Base-by-base conservation (phyloP, 176 grass and related monocot species). In the Alloteropsis semialata region DNA sequence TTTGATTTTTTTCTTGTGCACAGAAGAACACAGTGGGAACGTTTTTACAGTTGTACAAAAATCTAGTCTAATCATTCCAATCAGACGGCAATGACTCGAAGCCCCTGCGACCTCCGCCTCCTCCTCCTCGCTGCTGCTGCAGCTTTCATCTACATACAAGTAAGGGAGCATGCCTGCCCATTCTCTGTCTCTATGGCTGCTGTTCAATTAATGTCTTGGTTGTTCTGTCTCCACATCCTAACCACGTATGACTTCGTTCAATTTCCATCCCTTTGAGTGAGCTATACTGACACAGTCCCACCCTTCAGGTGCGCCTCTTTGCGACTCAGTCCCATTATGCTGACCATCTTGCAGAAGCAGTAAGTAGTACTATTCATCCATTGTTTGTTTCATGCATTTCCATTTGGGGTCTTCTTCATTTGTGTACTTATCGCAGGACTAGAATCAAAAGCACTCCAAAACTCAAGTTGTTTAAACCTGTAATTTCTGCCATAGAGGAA, bases 251-350 rank as follows among this genome's bases (percentile, higher is more conserved):
- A 76, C 11, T 58, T 18, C 33, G n/a, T 67, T 60, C 6, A 5
- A 2, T 41, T 44, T 42, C 22, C 15, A 29, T 42, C 8, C 44
- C n/a, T 61, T 10, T 38, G 56, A 57, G 10, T 59, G 61, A 51
- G 44, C 25, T 58, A 15, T 53, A 14, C 42, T 80, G 61, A 76
- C 53, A 0, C 50, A 5, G n/a, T n/a, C n/a, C n/a, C n/a, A n/a
- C n/a, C n/a, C n/a, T n/a, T n/a, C n/a, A n/a, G n/a, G n/a, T n/a
- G n/a, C n/a, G n/a, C n/a, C n/a, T n/a, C n/a, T n/a, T n/a, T n/a
- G n/a, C n/a, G n/a, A n/a, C n/a, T n/a, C 34, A 97, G 77, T 94
- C 92, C 51, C 81, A 91, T 8, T 89, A 94, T 45, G 95, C 92
- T 10, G 95, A 94, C 1, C 95, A 86, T 45, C 73, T 94, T 51